phyloP scores from a whole-genome alignment of 2,329 filamentous ascomycete genomes.

The Colletotrichum sp. region DNA sequence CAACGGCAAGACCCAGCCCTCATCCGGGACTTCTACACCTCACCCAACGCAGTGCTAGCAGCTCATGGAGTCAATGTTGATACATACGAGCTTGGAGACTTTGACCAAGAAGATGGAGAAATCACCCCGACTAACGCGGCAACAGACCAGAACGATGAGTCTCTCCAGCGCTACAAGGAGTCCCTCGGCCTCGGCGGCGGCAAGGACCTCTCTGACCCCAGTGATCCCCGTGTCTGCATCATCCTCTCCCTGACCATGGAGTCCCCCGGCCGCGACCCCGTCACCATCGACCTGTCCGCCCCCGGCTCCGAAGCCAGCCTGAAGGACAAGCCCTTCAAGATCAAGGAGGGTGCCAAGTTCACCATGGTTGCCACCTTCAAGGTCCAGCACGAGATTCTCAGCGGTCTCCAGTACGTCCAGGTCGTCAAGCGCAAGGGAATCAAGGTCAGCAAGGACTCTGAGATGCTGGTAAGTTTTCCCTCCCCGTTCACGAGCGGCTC shows the following conservation, averaged over 20 bases:
- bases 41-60: not conserved
- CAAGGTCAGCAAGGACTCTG: constrained; percentile 88
- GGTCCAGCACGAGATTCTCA: constrained; percentile 96
- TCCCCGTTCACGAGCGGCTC: not conserved
- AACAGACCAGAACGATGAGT: constrained; percentile 79
- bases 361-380: constrained; percentile 94
- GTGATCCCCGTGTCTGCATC: constrained; percentile 88
- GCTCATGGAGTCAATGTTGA: not conserved
- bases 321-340: constrained; percentile 92
- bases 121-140: constrained; percentile 8
- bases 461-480: constrained; percentile 85
- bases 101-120: not conserved
- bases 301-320: constrained; percentile 77
- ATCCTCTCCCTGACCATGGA: constrained; percentile 92
- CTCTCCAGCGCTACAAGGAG: constrained; percentile 96
- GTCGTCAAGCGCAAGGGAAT: constrained; percentile 89
- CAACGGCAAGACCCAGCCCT: not conserved
- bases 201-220: constrained; percentile 74
- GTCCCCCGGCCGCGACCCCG: constrained; percentile 79
- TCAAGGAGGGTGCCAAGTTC: constrained; percentile 95
- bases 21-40: constrained; percentile 10
- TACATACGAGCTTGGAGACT: not conserved
- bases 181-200: constrained; percentile 86
- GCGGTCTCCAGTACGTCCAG: constrained; percentile 95
- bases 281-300: constrained; percentile 84